Conservation (phyloP, 768 basidiomycete species). For the Termitomyces sp. region DNA sequence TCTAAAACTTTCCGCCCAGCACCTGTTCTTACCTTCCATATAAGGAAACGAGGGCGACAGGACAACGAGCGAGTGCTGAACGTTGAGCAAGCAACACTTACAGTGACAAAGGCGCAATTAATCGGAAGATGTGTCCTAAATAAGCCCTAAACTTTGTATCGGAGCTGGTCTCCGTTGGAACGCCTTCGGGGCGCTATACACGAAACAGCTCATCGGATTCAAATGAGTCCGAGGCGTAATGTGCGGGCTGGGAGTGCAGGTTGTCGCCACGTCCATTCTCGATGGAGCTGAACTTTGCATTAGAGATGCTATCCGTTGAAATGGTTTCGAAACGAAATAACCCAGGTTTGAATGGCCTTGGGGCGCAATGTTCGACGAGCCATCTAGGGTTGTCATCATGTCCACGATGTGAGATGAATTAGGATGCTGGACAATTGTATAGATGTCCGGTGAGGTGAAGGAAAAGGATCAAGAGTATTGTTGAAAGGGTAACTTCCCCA, state of each 20-base stretch:
- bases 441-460: not conserved
- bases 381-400: not conserved
- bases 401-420: too few species aligned
- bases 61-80: too few species aligned
- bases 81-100: not conserved
- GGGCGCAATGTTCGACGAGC: not conserved
- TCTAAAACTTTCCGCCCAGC: too few species aligned
- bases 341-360: not conserved
- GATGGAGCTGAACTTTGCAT: not conserved
- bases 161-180: too few species aligned
- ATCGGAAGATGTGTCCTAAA: not conserved
- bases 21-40: not conserved
- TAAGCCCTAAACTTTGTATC: not conserved
- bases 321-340: not conserved
- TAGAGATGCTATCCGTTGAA: not conserved
- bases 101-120: not conserved
- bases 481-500: not conserved
- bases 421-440: not conserved
- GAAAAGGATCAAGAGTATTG: not conserved
- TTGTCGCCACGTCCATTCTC: not conserved
- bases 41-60: not conserved
- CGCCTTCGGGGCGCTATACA: not conserved
- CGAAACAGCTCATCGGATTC: not conserved
- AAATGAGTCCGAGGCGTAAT: not conserved
- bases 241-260: not conserved